These are phyloP conservation scores for Salicornia ramosissima DNA, from an alignment of 148 eudicot genomes.

Conservation along the genomic window DNA sequence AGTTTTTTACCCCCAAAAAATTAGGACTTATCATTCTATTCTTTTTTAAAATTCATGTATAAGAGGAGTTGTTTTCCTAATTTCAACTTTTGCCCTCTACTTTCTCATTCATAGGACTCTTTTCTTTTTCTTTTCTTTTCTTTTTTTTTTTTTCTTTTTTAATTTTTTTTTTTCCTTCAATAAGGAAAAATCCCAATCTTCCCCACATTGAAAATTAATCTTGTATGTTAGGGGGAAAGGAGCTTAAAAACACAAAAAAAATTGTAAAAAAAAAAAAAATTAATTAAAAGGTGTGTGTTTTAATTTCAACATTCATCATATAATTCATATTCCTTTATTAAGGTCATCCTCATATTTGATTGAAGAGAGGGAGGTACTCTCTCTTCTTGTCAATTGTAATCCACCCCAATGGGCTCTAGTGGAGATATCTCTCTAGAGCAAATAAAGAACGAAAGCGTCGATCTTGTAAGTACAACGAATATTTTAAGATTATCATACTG, in stretches of 20 bases:
- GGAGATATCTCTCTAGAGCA: conserved; percentile 43
- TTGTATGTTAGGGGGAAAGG: conserved; percentile 16
- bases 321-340: neutral
- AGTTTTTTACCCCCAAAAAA: conserved; percentile 15
- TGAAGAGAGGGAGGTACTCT: conserved; percentile 25
- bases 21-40: conserved; percentile 1
- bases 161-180: neutral
- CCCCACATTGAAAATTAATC: neutral
- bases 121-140: neutral
- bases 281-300: neutral
- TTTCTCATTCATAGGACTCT: conserved; percentile 15
- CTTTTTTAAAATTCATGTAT: neutral
- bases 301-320: neutral
- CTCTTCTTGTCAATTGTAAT: conserved; percentile 5
- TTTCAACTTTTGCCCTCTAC: conserved; percentile 21
- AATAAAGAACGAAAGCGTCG: conserved; percentile 45
- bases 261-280: neutral
- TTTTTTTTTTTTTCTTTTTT: neutral
- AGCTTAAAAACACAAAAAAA: neutral
- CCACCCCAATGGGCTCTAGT: conserved; percentile 36
- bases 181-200: conserved; percentile 7
- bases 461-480: conserved; percentile 39
- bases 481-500: too few relatives aligned
- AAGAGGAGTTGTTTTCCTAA: neutral
- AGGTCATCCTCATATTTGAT: conserved; percentile 3